Evolutionary conservation across 2,329 filamentous ascomycete genomes (phyloP).

Genomic region (Fusarium sp.): DNA sequence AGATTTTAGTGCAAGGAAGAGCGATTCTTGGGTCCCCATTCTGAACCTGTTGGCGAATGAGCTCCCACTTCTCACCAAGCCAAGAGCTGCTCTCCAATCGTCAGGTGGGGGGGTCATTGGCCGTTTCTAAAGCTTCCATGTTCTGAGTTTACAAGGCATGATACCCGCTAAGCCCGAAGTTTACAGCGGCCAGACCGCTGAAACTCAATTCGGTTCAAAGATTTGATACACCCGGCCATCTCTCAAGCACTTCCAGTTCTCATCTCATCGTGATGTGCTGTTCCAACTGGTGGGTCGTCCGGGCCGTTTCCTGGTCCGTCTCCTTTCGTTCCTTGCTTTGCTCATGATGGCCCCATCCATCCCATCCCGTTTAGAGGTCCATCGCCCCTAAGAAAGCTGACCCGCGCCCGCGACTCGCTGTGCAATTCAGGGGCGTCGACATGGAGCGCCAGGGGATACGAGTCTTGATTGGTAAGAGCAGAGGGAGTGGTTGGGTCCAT

Average conservation of each 20-base stretch:
- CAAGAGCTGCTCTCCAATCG: slow-evolving; percentile 3
- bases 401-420: slow-evolving; percentile 34
- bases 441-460: slow-evolving; percentile 24
- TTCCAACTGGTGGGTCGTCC: slow-evolving; percentile 28
- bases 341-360: slow-evolving; percentile 19
- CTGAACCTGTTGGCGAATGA: slow-evolving; percentile 8
- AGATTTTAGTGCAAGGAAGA: not conserved
- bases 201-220: slow-evolving; percentile 24
- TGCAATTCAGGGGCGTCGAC: slow-evolving; percentile 31
- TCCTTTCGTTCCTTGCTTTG: slow-evolving; percentile 39
- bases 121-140: not conserved
- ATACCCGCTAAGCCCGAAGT: slow-evolving; percentile 17
- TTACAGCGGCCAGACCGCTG: slow-evolving; percentile 18
- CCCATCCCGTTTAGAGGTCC: slow-evolving; percentile 27
- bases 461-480: slow-evolving; percentile 20
- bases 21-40: slow-evolving; percentile 1
- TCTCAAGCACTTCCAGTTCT: slow-evolving; percentile 2
- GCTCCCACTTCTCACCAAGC: not conserved
- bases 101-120: not conserved
- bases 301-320: slow-evolving; percentile 33
- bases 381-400: slow-evolving; percentile 26
- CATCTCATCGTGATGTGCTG: slow-evolving; percentile 30
- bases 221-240: slow-evolving; percentile 2
- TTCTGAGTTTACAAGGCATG: slow-evolving; percentile 12
- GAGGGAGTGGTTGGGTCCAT: slow-evolving; percentile 17